A percentile compares a stretch with the other conserved stretches of the same genome.
Evolutionary conservation across 1,139 yeast species (phyloP).

Genomic region (Nakaseomyces uthaithaninus): DNA sequence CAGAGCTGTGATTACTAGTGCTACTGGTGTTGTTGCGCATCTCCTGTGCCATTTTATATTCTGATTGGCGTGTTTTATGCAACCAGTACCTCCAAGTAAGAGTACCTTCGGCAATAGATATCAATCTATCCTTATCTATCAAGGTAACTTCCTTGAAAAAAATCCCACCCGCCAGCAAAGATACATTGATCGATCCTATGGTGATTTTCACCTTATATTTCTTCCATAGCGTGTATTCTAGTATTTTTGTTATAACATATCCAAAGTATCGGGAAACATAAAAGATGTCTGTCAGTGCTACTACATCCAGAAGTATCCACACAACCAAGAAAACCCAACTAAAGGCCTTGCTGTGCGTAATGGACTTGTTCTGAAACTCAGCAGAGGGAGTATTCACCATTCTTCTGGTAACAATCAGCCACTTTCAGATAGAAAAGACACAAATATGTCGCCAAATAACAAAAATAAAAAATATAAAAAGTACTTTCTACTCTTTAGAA

Average conservation of each 20-base stretch:
- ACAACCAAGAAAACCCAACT: conserved; percentile 80
- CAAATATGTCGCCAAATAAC: too few relatives aligned
- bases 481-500: too few relatives aligned
- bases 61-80: conserved; percentile 43
- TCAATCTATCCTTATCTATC: conserved; percentile 60
- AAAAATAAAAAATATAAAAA: too few relatives aligned
- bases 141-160: conserved; percentile 68
- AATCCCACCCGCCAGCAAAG: conserved; percentile 74
- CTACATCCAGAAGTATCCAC: conserved; percentile 63
- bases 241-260: conserved; percentile 42
- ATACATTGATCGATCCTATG: conserved; percentile 64
- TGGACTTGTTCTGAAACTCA: background rate
- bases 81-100: conserved; percentile 93
- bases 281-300: conserved; percentile 59
- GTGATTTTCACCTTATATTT: conserved; percentile 47
- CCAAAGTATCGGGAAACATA: conserved; percentile 72
- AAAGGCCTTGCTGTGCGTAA: conserved; percentile 34
- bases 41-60: conserved; percentile 22
- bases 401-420: too few relatives aligned
- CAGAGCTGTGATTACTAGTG: conserved; percentile 2
- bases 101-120: conserved; percentile 60
- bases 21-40: conserved; percentile 14
- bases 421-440: too few relatives aligned
- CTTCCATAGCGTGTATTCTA: conserved; percentile 60
- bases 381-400: background rate